Evolutionary conservation across 371 early-diverging fungal species (phyloP), one percentile per base, ranked within the genome.

Genomic region (Mucor ambiguus): DNA sequence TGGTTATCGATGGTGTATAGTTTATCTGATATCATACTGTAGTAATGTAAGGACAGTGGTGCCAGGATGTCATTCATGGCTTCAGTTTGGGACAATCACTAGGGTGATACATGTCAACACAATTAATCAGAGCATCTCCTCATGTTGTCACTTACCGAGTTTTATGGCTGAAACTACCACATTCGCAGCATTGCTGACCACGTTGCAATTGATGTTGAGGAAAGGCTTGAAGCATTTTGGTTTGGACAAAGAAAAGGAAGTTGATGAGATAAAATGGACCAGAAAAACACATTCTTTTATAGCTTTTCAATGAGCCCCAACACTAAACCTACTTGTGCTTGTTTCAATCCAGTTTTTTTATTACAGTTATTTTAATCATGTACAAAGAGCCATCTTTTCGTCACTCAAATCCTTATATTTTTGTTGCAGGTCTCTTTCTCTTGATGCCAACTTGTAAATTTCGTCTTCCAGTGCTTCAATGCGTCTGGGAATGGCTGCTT

Each of bases 341-440:
- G 41, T 41, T 41, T 18, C 41, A 41, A 18, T 41, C 41, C 16
- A 41, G 41, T 41, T 18, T 56, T 49, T 62, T 46, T 37, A 43
- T 48, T 38, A 32, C 16, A 35, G 16, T 62, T 37, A 12, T 9
- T 49, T 49, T 60, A 48, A 48, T 33, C 61, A 32, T 58, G 63
- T 29, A 52, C 63, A 48, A 44, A 71, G 54, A 8, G 61, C 64
- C 65, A 68, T 74, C 63, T 78, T 83, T 67, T 84, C 87, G 41
- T 84, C 85, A 44, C 76, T 70, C 54, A 94, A 74, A 26, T 81
- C 85, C 64, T 80, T 82, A 74, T 94, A 95, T 63, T 85, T 85
- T 38, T 84, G 81, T 78, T 96, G 95, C 67, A 92, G 69, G 11
- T 86, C 89, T 28, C 80, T 71, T 72, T 95, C 94, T 56, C 89